Evolutionary conservation across 352 stramenopile species (phyloP).

Genomic region (Phytophthora pluvialis): DNA sequence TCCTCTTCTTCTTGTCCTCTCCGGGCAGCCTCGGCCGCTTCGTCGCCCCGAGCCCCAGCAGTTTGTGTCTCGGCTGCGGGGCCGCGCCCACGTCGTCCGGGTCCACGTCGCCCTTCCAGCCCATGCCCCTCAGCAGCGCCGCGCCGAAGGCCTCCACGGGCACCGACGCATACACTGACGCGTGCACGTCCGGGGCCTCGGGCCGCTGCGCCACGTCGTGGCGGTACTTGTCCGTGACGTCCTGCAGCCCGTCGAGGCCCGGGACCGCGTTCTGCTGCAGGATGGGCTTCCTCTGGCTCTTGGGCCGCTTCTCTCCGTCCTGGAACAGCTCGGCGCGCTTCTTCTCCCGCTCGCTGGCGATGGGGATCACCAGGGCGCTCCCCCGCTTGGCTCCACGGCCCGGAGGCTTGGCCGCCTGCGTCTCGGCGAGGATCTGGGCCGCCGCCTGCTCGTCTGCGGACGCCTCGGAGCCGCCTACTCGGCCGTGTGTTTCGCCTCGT

Average conservation of each 20-base stretch:
- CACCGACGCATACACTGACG: slow-evolving; percentile 86
- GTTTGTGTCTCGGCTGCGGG: slow-evolving; percentile 86
- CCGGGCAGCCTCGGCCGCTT: slow-evolving; percentile 62
- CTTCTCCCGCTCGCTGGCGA: slow-evolving; percentile 20
- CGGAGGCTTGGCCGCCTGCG: slow-evolving; percentile 18
- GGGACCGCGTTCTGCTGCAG: slow-evolving; percentile 78
- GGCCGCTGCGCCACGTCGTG: slow-evolving; percentile 83
- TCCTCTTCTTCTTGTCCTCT: slow-evolving; percentile 51
- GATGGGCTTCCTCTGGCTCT: slow-evolving; percentile 55
- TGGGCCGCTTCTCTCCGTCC: slow-evolving; percentile 25
- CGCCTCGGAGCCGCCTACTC: slow-evolving; percentile 7
- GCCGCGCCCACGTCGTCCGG: slow-evolving; percentile 46
- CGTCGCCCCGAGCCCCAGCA: slow-evolving; percentile 93
- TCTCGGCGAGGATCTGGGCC: slow-evolving; percentile 48
- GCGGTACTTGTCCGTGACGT: slow-evolving; percentile 86
- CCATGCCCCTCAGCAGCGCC: slow-evolving; percentile 97
- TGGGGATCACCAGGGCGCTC: slow-evolving; percentile 64
- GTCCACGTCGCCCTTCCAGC: slow-evolving; percentile 90
- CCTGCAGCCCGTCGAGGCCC: slow-evolving; percentile 63
- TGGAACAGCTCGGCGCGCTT: slow-evolving; percentile 55
- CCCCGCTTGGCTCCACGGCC: not conserved
- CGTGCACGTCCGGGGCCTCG: slow-evolving; percentile 84
- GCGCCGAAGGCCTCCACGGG: slow-evolving; percentile 96
- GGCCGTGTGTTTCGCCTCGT: not conserved
- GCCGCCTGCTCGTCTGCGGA: slow-evolving; percentile 49